phyloP scores from a whole-genome alignment of 1,139 yeast genomes.

The Spathaspora sp. region DNA sequence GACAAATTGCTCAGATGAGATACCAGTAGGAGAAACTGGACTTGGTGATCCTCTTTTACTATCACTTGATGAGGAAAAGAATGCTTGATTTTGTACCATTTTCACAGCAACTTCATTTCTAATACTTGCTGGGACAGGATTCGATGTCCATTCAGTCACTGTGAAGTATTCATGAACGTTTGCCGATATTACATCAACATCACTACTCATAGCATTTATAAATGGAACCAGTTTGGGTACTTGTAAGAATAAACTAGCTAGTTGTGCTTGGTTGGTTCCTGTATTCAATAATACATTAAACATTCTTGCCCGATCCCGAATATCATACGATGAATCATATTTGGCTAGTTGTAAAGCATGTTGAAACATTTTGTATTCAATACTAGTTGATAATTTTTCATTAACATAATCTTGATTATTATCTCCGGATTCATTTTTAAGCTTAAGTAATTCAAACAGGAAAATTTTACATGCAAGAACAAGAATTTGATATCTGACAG shows the following conservation, averaged over 20 bases:
- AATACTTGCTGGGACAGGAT: slow-evolving; percentile 30
- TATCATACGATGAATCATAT: slow-evolving; percentile 74
- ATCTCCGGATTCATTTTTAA: slow-evolving; percentile 23
- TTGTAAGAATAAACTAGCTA: slow-evolving; percentile 77
- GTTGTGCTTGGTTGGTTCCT: slow-evolving; percentile 39
- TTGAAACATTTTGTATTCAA: slow-evolving; percentile 57
- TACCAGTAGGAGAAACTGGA: slow-evolving; percentile 21
- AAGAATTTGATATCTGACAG: slow-evolving; percentile 70
- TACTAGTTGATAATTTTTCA: slow-evolving; percentile 24
- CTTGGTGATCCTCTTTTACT: slow-evolving; percentile 23
- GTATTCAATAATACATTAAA: slow-evolving; percentile 50
- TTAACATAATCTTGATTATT: slow-evolving; percentile 15
- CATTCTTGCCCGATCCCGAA: slow-evolving; percentile 84
- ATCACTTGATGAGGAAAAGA: slow-evolving; percentile 16
- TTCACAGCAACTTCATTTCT: slow-evolving; percentile 33
- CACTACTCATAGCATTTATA: slow-evolving; percentile 4
- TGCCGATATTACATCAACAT: slow-evolving; percentile 9
- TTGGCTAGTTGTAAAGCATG: slow-evolving; percentile 64
- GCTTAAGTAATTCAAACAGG: slow-evolving; percentile 50
- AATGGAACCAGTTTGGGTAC: slow-evolving; percentile 74
- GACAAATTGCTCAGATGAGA: slow-evolving; percentile 25
- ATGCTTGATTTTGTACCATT: slow-evolving; percentile 18
- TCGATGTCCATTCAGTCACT: slow-evolving; percentile 33
- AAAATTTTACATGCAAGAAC: slow-evolving; percentile 73
- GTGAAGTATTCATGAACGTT: slow-evolving; percentile 25